Evolutionary conservation across 225 moss, liverwort and hornwort genomes (phyloP).

Genomic region (Bryum argenteum): DNA sequence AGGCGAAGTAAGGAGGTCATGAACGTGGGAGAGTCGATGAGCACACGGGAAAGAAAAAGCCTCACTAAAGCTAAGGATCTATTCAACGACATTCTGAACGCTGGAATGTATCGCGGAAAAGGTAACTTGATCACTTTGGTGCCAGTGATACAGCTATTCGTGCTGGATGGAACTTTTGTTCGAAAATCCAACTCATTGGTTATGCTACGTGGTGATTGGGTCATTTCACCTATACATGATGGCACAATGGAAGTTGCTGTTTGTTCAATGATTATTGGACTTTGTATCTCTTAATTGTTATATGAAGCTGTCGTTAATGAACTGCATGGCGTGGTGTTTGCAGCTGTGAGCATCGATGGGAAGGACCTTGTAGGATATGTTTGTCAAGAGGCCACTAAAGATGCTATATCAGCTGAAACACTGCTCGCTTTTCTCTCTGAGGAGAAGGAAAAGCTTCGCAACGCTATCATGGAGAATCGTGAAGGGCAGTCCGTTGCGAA

Average conservation of each 20-base stretch:
- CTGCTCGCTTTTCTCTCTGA: slow-evolving; percentile 49
- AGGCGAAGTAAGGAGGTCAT: slow-evolving; percentile 30
- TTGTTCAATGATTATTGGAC: background rate
- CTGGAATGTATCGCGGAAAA: slow-evolving; percentile 35
- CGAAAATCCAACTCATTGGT: background rate
- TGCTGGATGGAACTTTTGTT: background rate
- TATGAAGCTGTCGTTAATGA: slow-evolving; percentile 6
- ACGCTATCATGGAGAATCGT: slow-evolving; percentile 28
- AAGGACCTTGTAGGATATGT: slow-evolving; percentile 55
- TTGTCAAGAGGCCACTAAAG: slow-evolving; percentile 53
- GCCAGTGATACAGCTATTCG: background rate
- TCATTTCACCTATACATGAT: background rate
- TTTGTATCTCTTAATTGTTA: background rate
- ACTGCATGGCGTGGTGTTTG: slow-evolving; percentile 27
- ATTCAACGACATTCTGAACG: slow-evolving; percentile 37
- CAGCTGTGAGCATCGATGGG: slow-evolving; percentile 31
- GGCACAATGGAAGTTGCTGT: background rate
- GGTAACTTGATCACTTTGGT: slow-evolving; percentile 21
- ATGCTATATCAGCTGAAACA: slow-evolving; percentile 46
- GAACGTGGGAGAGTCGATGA: slow-evolving; percentile 22
- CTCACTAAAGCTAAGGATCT: slow-evolving; percentile 49
- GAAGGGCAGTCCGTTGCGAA: slow-evolving; percentile 19
- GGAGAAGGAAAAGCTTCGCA: slow-evolving; percentile 58
- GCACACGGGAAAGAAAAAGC: slow-evolving; percentile 27
- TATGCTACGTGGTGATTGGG: background rate